Base-by-base conservation (phyloP, 2,329 filamentous ascomycete genomes). In the Seiridium unicorne region DNA sequence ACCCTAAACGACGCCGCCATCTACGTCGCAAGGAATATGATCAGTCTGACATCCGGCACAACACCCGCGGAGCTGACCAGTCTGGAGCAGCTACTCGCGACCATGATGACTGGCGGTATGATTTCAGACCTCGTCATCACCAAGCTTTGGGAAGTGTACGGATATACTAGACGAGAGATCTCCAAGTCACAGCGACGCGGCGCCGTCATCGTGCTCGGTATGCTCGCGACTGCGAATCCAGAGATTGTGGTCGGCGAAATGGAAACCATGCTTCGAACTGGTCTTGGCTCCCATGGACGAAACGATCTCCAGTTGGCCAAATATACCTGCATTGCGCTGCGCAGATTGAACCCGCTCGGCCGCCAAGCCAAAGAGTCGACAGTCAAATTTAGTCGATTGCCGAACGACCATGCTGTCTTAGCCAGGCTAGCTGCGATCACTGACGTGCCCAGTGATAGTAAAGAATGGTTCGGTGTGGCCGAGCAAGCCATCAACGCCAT, bases 11-110 rank as follows among this genome's bases (percentile, higher is more conserved):
- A 97, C 70, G 89, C 93, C 2, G 93, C 95, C 53, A 97, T 96
- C 73, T 99, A 96, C 72, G 90, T 99, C 69, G 94, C 94, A 34
- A 88, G 93, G 63, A 99, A 98, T 76, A 99, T 99, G 94, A 98
- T 98, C 75, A 97, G 93, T 81, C 79, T 99, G 70, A 99, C 95
- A 0, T 98, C 97, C 74, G 94, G 93, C 35, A 93, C 94, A 1
- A 96, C 94, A 0, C 92, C 94, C 0, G 95, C 96, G 1, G 95
- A 99, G 73, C 80, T 99, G 58, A 99, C 95, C 0, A 98, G 93
- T 51, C 82, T 99, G 7, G 95, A 99, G 75, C 95, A 99, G 75
- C 82, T 99, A 3, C 82, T 99, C 5, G 92, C 91, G 63, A 98
- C 93, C 0, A 99, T 99, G 95, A 97, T 97, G 92, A 96, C 93